phyloP scores from a whole-genome alignment of 1,139 yeast genomes.

The Hemisphaericaspora lyxosophila region DNA sequence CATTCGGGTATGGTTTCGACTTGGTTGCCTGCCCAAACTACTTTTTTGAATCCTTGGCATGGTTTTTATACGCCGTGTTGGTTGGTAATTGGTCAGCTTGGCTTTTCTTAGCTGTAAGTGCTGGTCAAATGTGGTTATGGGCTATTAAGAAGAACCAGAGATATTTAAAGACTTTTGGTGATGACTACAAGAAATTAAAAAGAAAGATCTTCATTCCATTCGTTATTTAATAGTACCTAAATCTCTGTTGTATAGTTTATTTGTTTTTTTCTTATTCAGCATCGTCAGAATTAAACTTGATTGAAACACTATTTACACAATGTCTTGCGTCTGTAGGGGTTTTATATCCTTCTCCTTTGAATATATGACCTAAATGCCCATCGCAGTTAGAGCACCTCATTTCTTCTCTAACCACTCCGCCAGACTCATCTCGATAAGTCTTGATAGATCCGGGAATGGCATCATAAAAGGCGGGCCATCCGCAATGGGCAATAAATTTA shows the following conservation, averaged over 20 bases:
- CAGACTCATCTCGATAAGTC: slow-evolving; percentile 56
- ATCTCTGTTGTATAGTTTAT: slow-evolving; percentile 10
- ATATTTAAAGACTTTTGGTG: slow-evolving; percentile 70
- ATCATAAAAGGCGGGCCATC: slow-evolving; percentile 96
- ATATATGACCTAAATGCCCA: slow-evolving; percentile 93
- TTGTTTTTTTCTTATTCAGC: slow-evolving; percentile 2
- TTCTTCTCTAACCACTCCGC: slow-evolving; percentile 83
- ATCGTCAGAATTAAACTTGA: slow-evolving; percentile 53
- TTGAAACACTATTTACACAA: slow-evolving; percentile 85
- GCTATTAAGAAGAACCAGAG: slow-evolving; percentile 70
- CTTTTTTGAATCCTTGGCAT: slow-evolving; percentile 76
- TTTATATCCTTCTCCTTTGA: slow-evolving; percentile 88
- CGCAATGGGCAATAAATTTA: slow-evolving; percentile 88
- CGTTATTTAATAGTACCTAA: slow-evolving; percentile 11
- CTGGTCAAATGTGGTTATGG: slow-evolving; percentile 80
- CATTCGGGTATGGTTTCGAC: slow-evolving; percentile 47
- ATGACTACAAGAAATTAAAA: slow-evolving; percentile 64
- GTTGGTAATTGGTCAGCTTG: slow-evolving; percentile 78
- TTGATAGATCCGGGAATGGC: slow-evolving; percentile 80
- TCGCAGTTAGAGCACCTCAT: slow-evolving; percentile 88
- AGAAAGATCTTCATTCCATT: slow-evolving; percentile 67
- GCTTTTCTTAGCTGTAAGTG: slow-evolving; percentile 67
- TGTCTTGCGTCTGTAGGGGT: slow-evolving; percentile 93
- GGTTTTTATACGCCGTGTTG: slow-evolving; percentile 68
- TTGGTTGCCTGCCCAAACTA: slow-evolving; percentile 76